Percentiles rank a stretch among this genome's conserved stretches.
Conservation (phyloP, 352 stramenopile genomes). For the Phytopythium sindhum region DNA sequence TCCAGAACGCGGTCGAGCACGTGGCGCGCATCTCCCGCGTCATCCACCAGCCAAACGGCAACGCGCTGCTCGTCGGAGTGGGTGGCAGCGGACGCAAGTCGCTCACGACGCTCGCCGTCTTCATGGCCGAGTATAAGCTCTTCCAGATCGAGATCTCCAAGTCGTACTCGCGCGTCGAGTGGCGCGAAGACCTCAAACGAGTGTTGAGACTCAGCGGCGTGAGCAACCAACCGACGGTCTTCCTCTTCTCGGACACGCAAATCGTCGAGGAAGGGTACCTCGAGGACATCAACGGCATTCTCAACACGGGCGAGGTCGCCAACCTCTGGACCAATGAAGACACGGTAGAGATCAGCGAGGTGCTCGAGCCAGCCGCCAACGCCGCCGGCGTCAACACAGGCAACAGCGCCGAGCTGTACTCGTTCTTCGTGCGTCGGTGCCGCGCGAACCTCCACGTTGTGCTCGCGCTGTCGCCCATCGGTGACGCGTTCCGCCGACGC, state of each 20-base stretch:
- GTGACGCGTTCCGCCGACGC: slow-evolving; percentile 90
- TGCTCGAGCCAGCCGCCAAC: slow-evolving; percentile 56
- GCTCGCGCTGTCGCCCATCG: slow-evolving; percentile 91
- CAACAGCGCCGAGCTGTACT: slow-evolving; percentile 78
- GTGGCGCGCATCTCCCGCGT: slow-evolving; percentile 91
- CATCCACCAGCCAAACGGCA: slow-evolving; percentile 91
- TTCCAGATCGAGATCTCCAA: slow-evolving; percentile 97
- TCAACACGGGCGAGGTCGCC: slow-evolving; percentile 92
- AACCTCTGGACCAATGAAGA: slow-evolving; percentile 92
- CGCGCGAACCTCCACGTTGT: slow-evolving; percentile 94
- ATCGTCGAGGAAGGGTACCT: slow-evolving; percentile 92
- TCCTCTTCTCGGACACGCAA: slow-evolving; percentile 93
- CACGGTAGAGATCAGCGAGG: slow-evolving; percentile 78
- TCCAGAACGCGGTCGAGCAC: slow-evolving; percentile 95
- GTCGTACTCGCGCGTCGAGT: slow-evolving; percentile 90
- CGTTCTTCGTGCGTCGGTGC: slow-evolving; percentile 90
- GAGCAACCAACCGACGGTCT: slow-evolving; percentile 87
- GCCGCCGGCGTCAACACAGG: slow-evolving; percentile 66
- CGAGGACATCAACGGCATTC: slow-evolving; percentile 92
- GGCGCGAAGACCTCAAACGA: slow-evolving; percentile 92
- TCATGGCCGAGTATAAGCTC: slow-evolving; percentile 92
- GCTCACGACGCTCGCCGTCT: slow-evolving; percentile 91
- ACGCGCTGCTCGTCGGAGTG: slow-evolving; percentile 92
- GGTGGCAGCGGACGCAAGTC: slow-evolving; percentile 91
- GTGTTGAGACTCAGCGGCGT: slow-evolving; percentile 76